Evolutionary conservation across 352 stramenopile species (phyloP), one percentile per base, ranked within the genome.

Genomic region (Pythium diclinum): DNA sequence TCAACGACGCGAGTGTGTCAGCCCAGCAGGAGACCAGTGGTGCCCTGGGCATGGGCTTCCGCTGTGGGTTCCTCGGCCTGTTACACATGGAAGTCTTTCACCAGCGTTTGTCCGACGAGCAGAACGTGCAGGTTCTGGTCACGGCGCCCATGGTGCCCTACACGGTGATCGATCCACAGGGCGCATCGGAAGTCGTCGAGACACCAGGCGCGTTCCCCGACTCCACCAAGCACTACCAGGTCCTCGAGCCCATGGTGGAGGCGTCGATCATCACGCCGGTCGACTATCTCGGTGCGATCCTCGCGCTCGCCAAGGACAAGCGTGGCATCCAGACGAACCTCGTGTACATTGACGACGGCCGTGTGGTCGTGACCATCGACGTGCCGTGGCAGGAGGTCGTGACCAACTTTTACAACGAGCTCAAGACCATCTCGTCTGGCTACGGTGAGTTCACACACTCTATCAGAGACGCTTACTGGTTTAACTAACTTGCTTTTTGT

Each of bases 301-400:
- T 99, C 59, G 91, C 95, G 40, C 72, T 99, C 21, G 87, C 97
- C 14, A 98, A 98, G 71, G 85, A 94, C 44, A 91, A 92, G 62
- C 84, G 87, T 28, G 87, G 87, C 38, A 69, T 91, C n/a, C 84
- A 97, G 56, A 97, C 95, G 14, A 97, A 98, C 67, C 88, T 97
- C 56, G 85, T 92, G 56, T 97, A 97, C 72, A 72, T 99, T 7
- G 97, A 99, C 63, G 95, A 98, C 67, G 86, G 85, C 16, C 94
- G 84, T 8, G 92, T 98, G 68, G 76, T 99, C 52, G 88, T 99
- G 38, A 95, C 90, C 21, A 97, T 98, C 54, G 68, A 87, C 51
- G 88, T 99, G 40, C 97, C 98, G 34, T 99, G 96, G 97, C 94
- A 98, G 55, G 97, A 99, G 81, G 96, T 99, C 13, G 98, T 99